Conservation (phyloP, 208 protist species). For the Wallacemonas sp. region DNA sequence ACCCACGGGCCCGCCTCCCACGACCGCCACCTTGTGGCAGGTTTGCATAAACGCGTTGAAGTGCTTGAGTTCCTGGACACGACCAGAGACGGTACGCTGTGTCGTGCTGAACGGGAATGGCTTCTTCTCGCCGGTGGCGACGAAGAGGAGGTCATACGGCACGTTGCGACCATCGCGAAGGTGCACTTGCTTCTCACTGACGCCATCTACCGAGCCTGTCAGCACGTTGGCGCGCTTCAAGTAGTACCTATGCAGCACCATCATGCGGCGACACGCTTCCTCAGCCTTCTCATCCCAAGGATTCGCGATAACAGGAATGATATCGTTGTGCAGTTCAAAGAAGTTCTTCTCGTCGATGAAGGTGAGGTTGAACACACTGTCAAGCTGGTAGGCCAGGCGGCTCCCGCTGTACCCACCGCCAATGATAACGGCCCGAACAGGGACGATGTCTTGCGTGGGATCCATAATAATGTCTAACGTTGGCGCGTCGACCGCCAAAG, state of each 20-base stretch:
- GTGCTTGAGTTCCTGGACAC: constrained; percentile 71
- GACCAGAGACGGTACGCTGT: constrained; percentile 70
- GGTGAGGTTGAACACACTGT: constrained; percentile 86
- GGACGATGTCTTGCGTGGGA: constrained; percentile 69
- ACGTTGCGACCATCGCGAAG: constrained; percentile 65
- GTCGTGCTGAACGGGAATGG: constrained; percentile 72
- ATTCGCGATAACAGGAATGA: constrained; percentile 74
- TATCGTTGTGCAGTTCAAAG: constrained; percentile 82
- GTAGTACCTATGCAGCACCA: constrained; percentile 87
- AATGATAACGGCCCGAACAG: constrained; percentile 76
- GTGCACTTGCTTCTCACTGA: constrained; percentile 58
- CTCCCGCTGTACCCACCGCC: constrained; percentile 84
- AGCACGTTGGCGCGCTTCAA: constrained; percentile 82
- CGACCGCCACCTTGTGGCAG: constrained; percentile 78
- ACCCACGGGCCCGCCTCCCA: constrained; percentile 84
- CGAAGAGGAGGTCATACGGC: constrained; percentile 82
- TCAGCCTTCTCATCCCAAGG: constrained; percentile 61
- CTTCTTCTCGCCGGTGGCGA: constrained; percentile 77
- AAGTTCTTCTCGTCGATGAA: constrained; percentile 91
- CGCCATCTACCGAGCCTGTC: constrained; percentile 77
- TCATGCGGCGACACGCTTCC: constrained; percentile 70
- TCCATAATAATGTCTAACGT: constrained; percentile 79
- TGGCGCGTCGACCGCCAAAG: constrained; percentile 53
- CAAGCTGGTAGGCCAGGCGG: constrained; percentile 74
- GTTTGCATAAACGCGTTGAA: constrained; percentile 73